These are phyloP conservation scores for Aspergillus sp. DNA, from an alignment of 2,329 filamentous ascomycete genomes.

Conservation along the genomic window DNA sequence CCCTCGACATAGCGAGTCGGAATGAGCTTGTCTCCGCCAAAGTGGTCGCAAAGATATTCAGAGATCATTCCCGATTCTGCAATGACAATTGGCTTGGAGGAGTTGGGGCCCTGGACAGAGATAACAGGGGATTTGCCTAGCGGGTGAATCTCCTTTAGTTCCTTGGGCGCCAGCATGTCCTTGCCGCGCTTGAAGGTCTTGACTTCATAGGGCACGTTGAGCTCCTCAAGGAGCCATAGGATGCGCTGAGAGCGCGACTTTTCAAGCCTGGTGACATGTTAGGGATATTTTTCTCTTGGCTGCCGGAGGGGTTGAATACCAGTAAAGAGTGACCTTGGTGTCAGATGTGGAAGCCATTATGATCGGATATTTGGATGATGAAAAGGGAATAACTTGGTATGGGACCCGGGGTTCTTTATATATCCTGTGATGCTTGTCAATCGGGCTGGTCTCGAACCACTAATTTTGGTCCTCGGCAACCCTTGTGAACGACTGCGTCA, in stretches of 20 bases:
- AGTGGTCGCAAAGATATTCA: constrained; percentile 76
- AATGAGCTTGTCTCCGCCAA: constrained; percentile 49
- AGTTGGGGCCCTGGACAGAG: constrained; percentile 55
- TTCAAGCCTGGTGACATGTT: constrained; percentile 63
- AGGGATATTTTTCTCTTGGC: not conserved
- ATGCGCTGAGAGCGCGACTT: constrained; percentile 80
- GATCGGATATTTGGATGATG: not conserved
- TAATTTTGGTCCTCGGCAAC: constrained; percentile 6
- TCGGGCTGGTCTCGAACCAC: not conserved
- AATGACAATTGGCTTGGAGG: constrained; percentile 59
- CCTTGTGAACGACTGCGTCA: constrained; percentile 8
- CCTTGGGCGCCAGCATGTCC: constrained; percentile 69
- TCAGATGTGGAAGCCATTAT: constrained; percentile 26
- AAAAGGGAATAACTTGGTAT: not conserved
- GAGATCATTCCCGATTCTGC: constrained; percentile 80
- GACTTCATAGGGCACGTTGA: constrained; percentile 75
- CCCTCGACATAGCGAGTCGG: constrained; percentile 53
- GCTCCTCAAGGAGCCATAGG: constrained; percentile 82
- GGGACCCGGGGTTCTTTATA: not conserved
- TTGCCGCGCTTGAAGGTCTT: constrained; percentile 71
- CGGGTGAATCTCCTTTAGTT: constrained; percentile 75
- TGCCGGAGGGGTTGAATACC: constrained; percentile 43
- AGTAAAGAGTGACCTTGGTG: constrained; percentile 63
- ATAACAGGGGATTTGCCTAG: constrained; percentile 85
- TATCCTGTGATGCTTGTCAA: not conserved